Evolutionary conservation across 768 basidiomycete genomes (phyloP), one percentile per base, ranked within the genome.

Genomic region (Mycena vulgaris): DNA sequence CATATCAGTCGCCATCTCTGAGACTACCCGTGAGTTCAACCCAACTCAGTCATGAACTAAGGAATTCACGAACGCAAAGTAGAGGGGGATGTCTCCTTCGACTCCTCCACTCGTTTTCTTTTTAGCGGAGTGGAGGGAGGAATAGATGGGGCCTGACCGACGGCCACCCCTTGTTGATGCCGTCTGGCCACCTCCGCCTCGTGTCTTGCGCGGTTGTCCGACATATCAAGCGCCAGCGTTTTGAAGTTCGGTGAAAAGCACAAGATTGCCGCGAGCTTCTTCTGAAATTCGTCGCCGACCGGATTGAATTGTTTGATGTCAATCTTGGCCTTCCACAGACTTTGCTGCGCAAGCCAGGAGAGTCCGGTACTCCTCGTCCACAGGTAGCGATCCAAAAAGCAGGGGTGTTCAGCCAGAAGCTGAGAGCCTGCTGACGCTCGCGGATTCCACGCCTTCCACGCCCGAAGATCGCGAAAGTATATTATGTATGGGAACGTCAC

Each of bases 401-500:
- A 51, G 3, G 60, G 59, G 33, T 51, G 48, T 25, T 62, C 48
- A 2, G 48, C 60, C 3, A 62, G 47, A 49, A 62, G 60, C 30
- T 62, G 60, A 5, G 60, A 49, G 1, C 60, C 60, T 23, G 23
- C 35, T 3, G 60, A 49, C 35, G 60, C 60, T 1, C 37, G 31
- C 25, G 60, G 60, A 31, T 62, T 62, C 60, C 60, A 49, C 10
- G 48, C 48, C 35, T 49, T 23, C 47, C 60, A 62, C 9, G 33
- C 17, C n/a, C 39, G 13, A 3, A 3, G 2, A 0, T 35, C 25
- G 1, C 49, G 47, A 11, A 62, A n/a, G n/a, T 62, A 51, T 17
- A 62, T 9, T 10, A 60, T 60, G 14, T 51, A 62, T 3, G 47
- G 60, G 23, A 21, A 51, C 16, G 60, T 62, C 2, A 39, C 23